phyloP scores from a whole-genome alignment of 805 yeast genomes.

The Yamadazyma sp. region DNA sequence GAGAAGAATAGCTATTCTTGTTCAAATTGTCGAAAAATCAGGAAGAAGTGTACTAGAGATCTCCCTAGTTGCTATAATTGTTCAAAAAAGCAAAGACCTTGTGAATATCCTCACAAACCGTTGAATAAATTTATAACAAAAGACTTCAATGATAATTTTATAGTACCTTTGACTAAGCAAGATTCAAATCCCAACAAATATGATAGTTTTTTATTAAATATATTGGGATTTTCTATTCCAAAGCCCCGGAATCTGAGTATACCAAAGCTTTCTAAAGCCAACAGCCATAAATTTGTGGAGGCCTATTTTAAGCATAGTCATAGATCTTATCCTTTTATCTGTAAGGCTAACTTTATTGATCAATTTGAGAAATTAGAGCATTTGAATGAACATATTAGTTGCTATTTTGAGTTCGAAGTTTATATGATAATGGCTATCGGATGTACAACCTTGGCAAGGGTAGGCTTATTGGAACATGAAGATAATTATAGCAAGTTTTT shows the following conservation, averaged over 20 bases:
- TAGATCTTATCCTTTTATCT: conserved; percentile 42
- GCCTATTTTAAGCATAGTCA: conserved; percentile 46
- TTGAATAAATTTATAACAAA: too few relatives aligned
- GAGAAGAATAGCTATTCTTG: conserved; percentile 21
- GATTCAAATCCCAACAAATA: too few relatives aligned
- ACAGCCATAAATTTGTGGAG: conserved; percentile 35
- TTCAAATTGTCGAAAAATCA: conserved; percentile 44
- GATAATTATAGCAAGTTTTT: conserved; percentile 11
- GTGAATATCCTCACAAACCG: too few relatives aligned
- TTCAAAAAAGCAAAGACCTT: conserved; percentile 33
- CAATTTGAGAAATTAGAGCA: conserved; percentile 24
- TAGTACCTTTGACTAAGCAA: too few relatives aligned
- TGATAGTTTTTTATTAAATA: conserved; percentile 12
- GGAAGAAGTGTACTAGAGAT: conserved; percentile 48
- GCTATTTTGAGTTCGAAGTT: conserved; percentile 46
- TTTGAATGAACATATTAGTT: conserved; percentile 19
- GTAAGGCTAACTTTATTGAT: conserved; percentile 33
- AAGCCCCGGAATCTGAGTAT: too few relatives aligned
- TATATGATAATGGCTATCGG: conserved; percentile 56
- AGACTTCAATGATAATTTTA: too few relatives aligned
- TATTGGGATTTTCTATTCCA: conserved; percentile 16
- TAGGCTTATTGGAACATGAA: conserved; percentile 20
- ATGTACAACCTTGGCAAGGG: conserved; percentile 42
- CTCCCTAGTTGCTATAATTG: conserved; percentile 45
- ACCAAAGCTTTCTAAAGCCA: conserved; percentile 26